These are phyloP conservation scores for Fonsecaea erecta DNA, from an alignment of 2,329 filamentous ascomycete species.

Conservation along the genomic window DNA sequence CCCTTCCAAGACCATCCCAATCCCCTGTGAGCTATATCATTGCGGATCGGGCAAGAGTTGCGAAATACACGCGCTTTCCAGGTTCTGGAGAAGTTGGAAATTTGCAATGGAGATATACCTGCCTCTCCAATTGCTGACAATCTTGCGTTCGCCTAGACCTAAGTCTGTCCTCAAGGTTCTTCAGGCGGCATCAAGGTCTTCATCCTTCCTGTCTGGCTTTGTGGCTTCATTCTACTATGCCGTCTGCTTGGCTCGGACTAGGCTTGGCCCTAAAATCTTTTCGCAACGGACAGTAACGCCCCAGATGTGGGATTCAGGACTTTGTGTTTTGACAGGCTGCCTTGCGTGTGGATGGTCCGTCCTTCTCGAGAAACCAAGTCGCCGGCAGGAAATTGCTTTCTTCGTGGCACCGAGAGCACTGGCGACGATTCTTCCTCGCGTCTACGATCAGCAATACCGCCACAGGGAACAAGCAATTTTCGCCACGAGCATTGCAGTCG, in stretches of 20 bases:
- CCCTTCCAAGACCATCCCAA: constrained; percentile 69
- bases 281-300: constrained; percentile 57
- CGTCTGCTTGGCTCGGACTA: constrained; percentile 76
- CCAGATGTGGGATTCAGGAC: constrained; percentile 60
- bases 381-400: constrained; percentile 74
- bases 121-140: constrained; percentile 71
- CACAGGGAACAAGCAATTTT: constrained; percentile 38
- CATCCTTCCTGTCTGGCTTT: constrained; percentile 76
- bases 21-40: constrained; percentile 83
- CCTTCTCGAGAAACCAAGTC: constrained; percentile 66
- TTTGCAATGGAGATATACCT: constrained; percentile 79
- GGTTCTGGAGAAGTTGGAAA: constrained; percentile 71
- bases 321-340: constrained; percentile 75
- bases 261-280: constrained; percentile 71
- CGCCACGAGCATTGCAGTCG: constrained; percentile 36
- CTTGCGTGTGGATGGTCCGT: constrained; percentile 81
- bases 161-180: constrained; percentile 56
- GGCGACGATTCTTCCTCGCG: constrained; percentile 73
- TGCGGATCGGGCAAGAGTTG: constrained; percentile 75
- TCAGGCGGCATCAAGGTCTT: constrained; percentile 69
- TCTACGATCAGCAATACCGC: constrained; percentile 59
- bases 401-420: constrained; percentile 81
- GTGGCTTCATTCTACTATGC: constrained; percentile 83
- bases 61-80: constrained; percentile 71
- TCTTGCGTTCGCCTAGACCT: constrained; percentile 48